Percentiles rank a stretch among this genome's conserved stretches.
These are phyloP conservation scores for Amniculicola lignicola DNA, from an alignment of 495 filamentous ascomycete genomes.

Conservation along the genomic window DNA sequence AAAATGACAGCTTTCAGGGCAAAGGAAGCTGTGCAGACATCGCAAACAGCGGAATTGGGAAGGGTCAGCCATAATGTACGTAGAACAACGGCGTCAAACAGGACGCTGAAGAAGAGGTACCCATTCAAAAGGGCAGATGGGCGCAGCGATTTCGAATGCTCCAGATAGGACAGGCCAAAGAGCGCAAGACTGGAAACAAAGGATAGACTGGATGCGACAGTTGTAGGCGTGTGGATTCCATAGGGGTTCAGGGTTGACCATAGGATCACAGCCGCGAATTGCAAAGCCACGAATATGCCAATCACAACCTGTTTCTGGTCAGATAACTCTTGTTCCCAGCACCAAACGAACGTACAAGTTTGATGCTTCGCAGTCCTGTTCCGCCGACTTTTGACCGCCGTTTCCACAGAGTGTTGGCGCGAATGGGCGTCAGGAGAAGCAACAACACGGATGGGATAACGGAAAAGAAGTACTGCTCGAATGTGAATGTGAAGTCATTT, in stretches of 20 bases:
- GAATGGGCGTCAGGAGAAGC: not conserved
- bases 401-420: not conserved
- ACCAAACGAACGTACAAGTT: not conserved
- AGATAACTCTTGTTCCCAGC: not conserved
- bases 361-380: not conserved
- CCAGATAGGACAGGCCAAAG: slow-evolving; percentile 2
- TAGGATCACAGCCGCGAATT: not conserved
- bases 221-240: not conserved
- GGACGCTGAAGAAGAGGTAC: not conserved
- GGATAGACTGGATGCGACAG: not conserved
- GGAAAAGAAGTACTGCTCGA: slow-evolving; percentile 7
- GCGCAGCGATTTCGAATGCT: not conserved
- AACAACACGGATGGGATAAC: not conserved
- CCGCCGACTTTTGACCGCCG: not conserved
- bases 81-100: not conserved
- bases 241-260: not conserved
- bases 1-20: slow-evolving; percentile 1
- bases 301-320: not conserved
- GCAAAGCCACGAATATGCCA: not conserved
- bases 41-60: not conserved
- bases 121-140: not conserved
- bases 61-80: not conserved
- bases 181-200: slow-evolving; percentile 1
- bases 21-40: slow-evolving; percentile 1
- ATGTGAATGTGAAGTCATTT: slow-evolving; percentile 2